Evolutionary conservation across 2,329 filamentous ascomycete species (phyloP).

Genomic region (Hyphodiscus sp.): DNA sequence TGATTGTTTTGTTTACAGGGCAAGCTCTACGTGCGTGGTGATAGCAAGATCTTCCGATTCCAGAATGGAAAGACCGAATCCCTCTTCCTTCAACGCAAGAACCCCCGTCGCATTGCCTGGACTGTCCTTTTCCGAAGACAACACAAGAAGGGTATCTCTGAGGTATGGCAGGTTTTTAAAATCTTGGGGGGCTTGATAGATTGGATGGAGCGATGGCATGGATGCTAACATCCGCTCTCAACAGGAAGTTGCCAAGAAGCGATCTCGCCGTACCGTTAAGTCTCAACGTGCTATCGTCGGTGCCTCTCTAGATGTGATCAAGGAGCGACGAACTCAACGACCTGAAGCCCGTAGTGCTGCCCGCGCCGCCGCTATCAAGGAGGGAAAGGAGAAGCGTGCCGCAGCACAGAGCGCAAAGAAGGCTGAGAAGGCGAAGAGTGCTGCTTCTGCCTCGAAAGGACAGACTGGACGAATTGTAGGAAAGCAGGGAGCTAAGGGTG

Average conservation of each 20-base stretch:
- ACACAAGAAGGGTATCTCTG: conserved; percentile 99
- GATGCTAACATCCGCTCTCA: conserved; percentile 19
- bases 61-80: conserved; percentile 99
- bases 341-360: conserved; percentile 93
- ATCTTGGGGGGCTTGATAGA: background rate
- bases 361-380: conserved; percentile 85
- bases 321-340: conserved; percentile 92
- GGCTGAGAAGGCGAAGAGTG: conserved; percentile 97
- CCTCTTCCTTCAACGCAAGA: conserved; percentile 99
- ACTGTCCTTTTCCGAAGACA: conserved; percentile 96
- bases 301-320: conserved; percentile 99
- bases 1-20: conserved; percentile 53
- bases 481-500: conserved; percentile 97
- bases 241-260: conserved; percentile 99
- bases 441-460: conserved; percentile 67
- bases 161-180: conserved; percentile 63
- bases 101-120: conserved; percentile 99
- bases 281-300: conserved; percentile 97
- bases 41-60: conserved; percentile 99
- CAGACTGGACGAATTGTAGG: conserved; percentile 74
- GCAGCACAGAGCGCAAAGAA: conserved; percentile 88
- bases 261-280: conserved; percentile 96
- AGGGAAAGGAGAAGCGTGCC: conserved; percentile 97
- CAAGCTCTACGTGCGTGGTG: conserved; percentile 98
- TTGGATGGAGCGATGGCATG: conserved; percentile 1